A percentile compares a stretch with the other conserved stretches of the same genome.
Evolutionary conservation across 176 grass and related monocot genomes (phyloP).

Genomic region (Bolboschoenus planiculmis): DNA sequence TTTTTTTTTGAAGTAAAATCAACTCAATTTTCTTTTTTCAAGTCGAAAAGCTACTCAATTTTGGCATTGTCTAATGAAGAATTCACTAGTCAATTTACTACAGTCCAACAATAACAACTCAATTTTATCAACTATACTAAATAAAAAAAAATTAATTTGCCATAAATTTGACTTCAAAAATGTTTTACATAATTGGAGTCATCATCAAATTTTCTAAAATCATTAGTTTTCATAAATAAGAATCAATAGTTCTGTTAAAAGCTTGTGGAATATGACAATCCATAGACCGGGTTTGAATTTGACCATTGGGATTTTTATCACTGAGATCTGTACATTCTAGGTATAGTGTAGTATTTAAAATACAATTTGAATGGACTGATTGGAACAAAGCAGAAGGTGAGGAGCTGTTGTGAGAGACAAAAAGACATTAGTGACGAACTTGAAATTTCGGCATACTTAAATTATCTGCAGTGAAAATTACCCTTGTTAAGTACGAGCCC

Average conservation of each 20-base stretch:
- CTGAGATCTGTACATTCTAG: neutral
- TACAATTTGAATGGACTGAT: neutral
- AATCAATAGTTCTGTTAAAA: neutral
- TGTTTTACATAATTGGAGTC: neutral
- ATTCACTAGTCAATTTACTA: neutral
- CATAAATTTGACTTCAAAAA: neutral
- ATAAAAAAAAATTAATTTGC: neutral
- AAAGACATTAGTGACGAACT: neutral
- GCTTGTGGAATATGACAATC: neutral
- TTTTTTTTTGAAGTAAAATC: too few species aligned
- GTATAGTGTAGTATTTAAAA: neutral
- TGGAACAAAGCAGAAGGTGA: neutral
- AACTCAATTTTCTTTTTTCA: too few species aligned
- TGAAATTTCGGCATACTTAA: neutral
- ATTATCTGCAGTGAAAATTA: neutral
- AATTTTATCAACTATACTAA: neutral
- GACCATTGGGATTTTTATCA: neutral
- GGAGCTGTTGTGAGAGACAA: neutral
- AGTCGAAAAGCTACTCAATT: too few species aligned
- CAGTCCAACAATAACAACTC: neutral
- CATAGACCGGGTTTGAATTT: neutral
- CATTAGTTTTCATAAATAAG: neutral
- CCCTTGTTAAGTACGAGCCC: neutral
- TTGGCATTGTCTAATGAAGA: neutral
- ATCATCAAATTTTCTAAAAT: neutral